phyloP scores from a whole-genome alignment of 345 rosid species.

The Pugionium cornutum region DNA sequence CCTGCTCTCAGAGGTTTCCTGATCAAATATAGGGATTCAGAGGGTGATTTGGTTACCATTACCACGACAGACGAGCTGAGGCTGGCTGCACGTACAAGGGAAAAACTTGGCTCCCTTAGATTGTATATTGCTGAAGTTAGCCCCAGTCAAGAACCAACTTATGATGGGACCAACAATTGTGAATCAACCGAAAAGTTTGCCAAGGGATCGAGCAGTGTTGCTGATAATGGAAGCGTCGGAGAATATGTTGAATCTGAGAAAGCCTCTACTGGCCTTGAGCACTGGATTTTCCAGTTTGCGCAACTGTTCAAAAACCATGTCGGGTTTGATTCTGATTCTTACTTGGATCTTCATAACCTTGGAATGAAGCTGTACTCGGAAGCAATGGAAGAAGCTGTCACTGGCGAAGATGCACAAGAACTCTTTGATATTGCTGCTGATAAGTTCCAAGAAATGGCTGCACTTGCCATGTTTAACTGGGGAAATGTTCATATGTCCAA shows the following conservation, averaged over 20 bases:
- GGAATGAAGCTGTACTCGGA: conserved; percentile 92
- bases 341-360: conserved; percentile 77
- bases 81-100: conserved; percentile 54
- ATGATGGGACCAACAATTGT: conserved; percentile 50
- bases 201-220: conserved; percentile 37
- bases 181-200: conserved; percentile 39
- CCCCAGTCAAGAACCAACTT: conserved; percentile 77
- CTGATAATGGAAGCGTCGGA: conserved; percentile 37
- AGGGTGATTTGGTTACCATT: conserved; percentile 90
- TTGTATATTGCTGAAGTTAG: conserved; percentile 70
- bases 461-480: conserved; percentile 92
- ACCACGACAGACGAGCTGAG: conserved; percentile 79
- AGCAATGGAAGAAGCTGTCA: conserved; percentile 83
- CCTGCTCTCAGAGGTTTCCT: conserved; percentile 69
- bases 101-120: conserved; percentile 61
- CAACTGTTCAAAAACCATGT: conserved; percentile 84
- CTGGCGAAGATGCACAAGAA: conserved; percentile 81
- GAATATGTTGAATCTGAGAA: conserved; percentile 46
- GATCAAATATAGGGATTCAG: conserved; percentile 80
- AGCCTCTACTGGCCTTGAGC: conserved; percentile 51
- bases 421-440: conserved; percentile 77
- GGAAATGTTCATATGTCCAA: conserved; percentile 89
- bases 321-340: conserved; percentile 91
- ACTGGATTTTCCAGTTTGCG: conserved; percentile 91
- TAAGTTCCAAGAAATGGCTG: conserved; percentile 96